Base-by-base conservation (phyloP, 2,329 filamentous ascomycete species). In the Xylariomycetidae sp. region DNA sequence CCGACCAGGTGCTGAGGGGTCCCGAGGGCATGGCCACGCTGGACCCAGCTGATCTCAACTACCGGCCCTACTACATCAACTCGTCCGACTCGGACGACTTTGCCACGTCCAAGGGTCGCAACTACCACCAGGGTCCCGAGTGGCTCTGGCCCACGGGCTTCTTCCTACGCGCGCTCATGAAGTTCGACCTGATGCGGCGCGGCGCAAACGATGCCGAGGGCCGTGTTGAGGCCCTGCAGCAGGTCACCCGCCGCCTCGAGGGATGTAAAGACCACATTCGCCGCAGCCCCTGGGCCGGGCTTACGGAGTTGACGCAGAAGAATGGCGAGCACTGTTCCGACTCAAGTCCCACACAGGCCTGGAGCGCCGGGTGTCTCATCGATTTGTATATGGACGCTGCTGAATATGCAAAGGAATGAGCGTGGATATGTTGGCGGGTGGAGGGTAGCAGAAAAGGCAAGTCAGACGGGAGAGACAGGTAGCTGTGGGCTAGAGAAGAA, bases 141-240 rank as follows among this genome's bases (percentile, higher is more conserved):
- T 98, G 92, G 92, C 67, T 96, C 16, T 98, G 92, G 92, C 94
- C 90, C 1, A 90, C 88, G 1, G 92, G 92, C 4, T 98, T 88
- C 69, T 98, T 95, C 71, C 70, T 96, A 15, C 81, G 94, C 30
- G 92, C 92, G 1, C 67, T 98, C 45, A 73, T 98, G 43, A 85
- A 88, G 59, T 97, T 97, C 53, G 88, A 96, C 57, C 66, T 97
- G 31, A 72, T 75, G 66, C 72, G 88, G 18, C 74, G 87, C 30
- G 72, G 73, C 42, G 62, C 61, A 3, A 47, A 57, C 0, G 71
- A 86, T 51, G 86, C 84, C 42, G 71, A 86, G 51, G 86, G 84
- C 42, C 76, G 81, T 19, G 83, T 82, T 1, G 92, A 97, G 62
- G 85, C 85, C 4, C 95, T 95, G 69, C 90, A 97, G 67, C 92